Base-by-base conservation (phyloP, 805 yeast genomes). In the Nakazawaea populi region DNA sequence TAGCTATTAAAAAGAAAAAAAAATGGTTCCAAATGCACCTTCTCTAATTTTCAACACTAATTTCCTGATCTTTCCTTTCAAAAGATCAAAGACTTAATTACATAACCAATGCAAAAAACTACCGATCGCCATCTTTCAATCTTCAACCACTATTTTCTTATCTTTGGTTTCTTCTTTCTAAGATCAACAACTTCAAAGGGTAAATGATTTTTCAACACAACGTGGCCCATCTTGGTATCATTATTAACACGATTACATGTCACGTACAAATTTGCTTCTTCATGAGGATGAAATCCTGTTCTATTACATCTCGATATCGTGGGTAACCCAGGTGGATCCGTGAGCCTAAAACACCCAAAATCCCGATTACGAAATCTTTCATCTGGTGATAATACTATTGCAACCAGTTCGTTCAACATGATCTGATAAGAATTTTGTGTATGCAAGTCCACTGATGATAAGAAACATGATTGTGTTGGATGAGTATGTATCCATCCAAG, bases 401-500 rank as follows among this genome's bases (percentile, higher is more conserved):
- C 88, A 32, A 83, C 74, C 0, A 87, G 83, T 60, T 83, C 89
- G 30, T 85, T 82, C 12, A 83, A 67, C 88, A 83, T 82, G 46
- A 82, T 72, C 64, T 83, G 89, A 61, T 83, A 83, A 3, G 85
- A 76, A 54, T 77, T 78, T 54, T 83, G 88, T 2, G 88, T 83
- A 63, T 83, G 89, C 48, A 83, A 64, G 58, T 83, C 89, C 44
- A 83, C 78, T 0, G 86, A 79, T 10, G 85, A 78, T 62, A 83
- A 63, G 60, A 83, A 83, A 55, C 89, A 83, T n/a, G 85, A 70
- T 60, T 83, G 89, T 9, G 87, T 79, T 5, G 89, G 89, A 60
- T 83, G 89, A 8, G 88, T 83, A 61, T 83, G 89, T 48, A 83
- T 83, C 89, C 89, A 83, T 3, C 89, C 89, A 2, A 83, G 67